These are phyloP conservation scores for Phyllosticta citribraziliensis DNA, from an alignment of 2,329 filamentous ascomycete species.

Conservation along the genomic window DNA sequence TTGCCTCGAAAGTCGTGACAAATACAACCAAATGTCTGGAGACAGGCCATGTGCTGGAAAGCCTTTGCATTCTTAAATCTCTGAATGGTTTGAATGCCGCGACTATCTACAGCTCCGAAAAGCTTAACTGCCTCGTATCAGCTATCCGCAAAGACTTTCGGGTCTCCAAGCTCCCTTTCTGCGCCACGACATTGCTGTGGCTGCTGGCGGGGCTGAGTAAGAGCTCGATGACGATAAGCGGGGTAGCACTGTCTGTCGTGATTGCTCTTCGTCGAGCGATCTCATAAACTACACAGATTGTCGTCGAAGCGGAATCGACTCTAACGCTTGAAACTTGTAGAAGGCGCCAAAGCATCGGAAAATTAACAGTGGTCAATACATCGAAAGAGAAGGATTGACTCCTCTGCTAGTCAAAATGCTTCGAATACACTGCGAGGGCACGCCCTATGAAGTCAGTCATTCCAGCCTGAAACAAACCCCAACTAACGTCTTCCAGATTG, in stretches of 20 bases:
- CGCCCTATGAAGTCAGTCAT: constrained; percentile 31
- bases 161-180: background rate
- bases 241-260: background rate
- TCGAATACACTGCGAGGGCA: constrained; percentile 31
- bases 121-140: too few relatives aligned
- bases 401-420: constrained; percentile 23
- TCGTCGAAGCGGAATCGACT: background rate
- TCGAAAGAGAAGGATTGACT: too few relatives aligned
- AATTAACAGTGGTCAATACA: too few relatives aligned
- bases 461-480: background rate
- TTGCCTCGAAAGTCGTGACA: background rate
- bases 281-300: background rate
- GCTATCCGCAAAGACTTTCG: too few relatives aligned
- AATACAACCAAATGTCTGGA: background rate
- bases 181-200: background rate
- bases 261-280: background rate
- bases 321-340: background rate
- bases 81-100: too few relatives aligned
- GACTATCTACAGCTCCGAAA: too few relatives aligned
- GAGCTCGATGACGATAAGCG: background rate
- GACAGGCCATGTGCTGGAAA: too few relatives aligned
- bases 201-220: background rate
- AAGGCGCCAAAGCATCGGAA: too few relatives aligned
- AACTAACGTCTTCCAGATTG: constrained; percentile 28
- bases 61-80: background rate